Percentiles rank a stretch among this genome's conserved stretches.
phyloP scores from a whole-genome alignment of 2,329 filamentous ascomycete species.

The Cytospora chrysosperma region DNA sequence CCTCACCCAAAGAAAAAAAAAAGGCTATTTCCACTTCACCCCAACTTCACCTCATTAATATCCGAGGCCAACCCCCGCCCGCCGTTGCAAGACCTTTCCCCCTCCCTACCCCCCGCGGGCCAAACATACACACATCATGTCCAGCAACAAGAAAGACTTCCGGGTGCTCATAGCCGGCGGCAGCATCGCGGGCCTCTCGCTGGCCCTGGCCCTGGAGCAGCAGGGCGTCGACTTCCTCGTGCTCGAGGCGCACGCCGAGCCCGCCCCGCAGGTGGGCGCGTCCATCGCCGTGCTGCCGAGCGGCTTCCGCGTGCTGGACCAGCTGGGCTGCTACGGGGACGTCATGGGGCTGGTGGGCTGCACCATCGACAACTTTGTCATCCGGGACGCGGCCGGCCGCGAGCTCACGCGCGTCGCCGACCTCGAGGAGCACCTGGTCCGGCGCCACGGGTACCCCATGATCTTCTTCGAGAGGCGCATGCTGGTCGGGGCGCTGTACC shows the following conservation, averaged over 20 bases:
- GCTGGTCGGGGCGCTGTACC: constrained; percentile 36
- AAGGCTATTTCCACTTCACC: neutral
- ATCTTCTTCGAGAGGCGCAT: constrained; percentile 38
- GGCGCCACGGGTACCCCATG: constrained; percentile 33
- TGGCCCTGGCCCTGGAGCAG: constrained; percentile 43
- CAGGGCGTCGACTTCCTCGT: constrained; percentile 48
- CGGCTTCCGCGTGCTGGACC: constrained; percentile 47
- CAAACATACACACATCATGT: neutral
- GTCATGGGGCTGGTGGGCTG: constrained; percentile 8
- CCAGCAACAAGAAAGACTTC: neutral
- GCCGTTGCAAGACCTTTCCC: neutral
- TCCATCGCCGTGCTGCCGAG: constrained; percentile 46
- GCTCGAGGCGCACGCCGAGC: constrained; percentile 42
- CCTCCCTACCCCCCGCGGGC: no score
- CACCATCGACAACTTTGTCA: constrained; percentile 10
- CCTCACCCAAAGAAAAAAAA: no score
- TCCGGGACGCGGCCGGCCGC: constrained; percentile 3
- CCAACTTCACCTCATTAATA: neutral
- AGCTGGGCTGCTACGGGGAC: constrained; percentile 41
- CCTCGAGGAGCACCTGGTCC: constrained; percentile 11
- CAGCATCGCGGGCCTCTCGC: constrained; percentile 45
- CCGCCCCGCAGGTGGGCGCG: constrained; percentile 48
- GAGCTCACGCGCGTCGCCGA: neutral
- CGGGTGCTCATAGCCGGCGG: constrained; percentile 48
- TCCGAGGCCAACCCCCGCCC: neutral